Evolutionary conservation across 169 alveolate genomes (phyloP).

Genomic region (Plasmodium gallinaceum): DNA sequence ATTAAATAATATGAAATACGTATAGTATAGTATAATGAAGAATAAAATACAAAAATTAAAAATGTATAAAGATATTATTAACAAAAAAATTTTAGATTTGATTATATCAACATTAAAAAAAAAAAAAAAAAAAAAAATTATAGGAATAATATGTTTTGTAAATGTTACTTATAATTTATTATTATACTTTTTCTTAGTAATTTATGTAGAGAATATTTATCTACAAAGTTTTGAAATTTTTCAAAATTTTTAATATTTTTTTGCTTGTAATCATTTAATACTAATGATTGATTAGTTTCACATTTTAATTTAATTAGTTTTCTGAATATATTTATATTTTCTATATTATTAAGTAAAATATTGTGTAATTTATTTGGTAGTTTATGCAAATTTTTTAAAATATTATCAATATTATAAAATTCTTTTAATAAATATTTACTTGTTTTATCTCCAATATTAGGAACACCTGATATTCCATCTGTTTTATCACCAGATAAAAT

Average conservation of each 20-base stretch:
- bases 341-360: slow-evolving; percentile 37
- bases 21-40: too few relatives aligned
- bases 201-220: slow-evolving; percentile 68
- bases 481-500: slow-evolving; percentile 86
- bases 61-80: background rate
- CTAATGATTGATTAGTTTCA: slow-evolving; percentile 63
- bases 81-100: too few relatives aligned
- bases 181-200: slow-evolving; percentile 34
- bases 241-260: slow-evolving; percentile 41
- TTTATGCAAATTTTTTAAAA: slow-evolving; percentile 21
- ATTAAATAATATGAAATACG: background rate
- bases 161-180: slow-evolving; percentile 3
- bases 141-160: background rate
- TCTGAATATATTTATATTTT: slow-evolving; percentile 71
- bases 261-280: slow-evolving; percentile 51
- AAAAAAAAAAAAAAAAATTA: too few relatives aligned
- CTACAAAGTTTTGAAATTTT: slow-evolving; percentile 31
- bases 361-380: slow-evolving; percentile 40
- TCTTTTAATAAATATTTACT: slow-evolving; percentile 83
- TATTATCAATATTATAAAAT: slow-evolving; percentile 78
- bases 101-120: too few relatives aligned
- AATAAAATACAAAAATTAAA: too few relatives aligned
- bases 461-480: slow-evolving; percentile 85
- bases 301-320: slow-evolving; percentile 79
- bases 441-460: slow-evolving; percentile 87